These are phyloP conservation scores for Fusarium coicis DNA, from an alignment of 2,329 filamentous ascomycete genomes.

Conservation along the genomic window DNA sequence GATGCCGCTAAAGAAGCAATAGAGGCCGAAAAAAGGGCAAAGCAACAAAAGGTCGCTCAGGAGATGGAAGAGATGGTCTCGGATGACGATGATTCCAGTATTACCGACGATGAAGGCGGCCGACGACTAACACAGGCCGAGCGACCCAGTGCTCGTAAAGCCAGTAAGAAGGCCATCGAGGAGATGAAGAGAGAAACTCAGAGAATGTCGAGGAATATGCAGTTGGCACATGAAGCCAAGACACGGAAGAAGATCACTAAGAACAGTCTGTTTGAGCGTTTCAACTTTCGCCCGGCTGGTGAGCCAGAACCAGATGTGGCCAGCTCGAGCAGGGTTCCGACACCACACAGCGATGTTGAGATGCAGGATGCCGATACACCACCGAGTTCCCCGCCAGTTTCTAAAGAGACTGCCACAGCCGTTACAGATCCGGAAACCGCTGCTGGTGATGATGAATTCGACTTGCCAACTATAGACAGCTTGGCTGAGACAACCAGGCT, in stretches of 20 bases:
- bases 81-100: slow-evolving; percentile 58
- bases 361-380: slow-evolving; percentile 69
- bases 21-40: slow-evolving; percentile 55
- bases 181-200: slow-evolving; percentile 97
- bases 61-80: slow-evolving; percentile 51
- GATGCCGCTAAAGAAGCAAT: slow-evolving; percentile 69
- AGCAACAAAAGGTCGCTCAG: slow-evolving; percentile 49
- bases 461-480: slow-evolving; percentile 50
- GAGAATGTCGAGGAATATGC: slow-evolving; percentile 87
- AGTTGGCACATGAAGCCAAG: slow-evolving; percentile 87
- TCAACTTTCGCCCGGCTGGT: slow-evolving; percentile 73
- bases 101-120: slow-evolving; percentile 71
- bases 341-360: slow-evolving; percentile 65
- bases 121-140: slow-evolving; percentile 74
- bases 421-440: not conserved
- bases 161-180: slow-evolving; percentile 92
- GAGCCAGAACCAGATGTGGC: slow-evolving; percentile 51
- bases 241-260: slow-evolving; percentile 93
- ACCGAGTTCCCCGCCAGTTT: slow-evolving; percentile 73
- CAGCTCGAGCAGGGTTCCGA: slow-evolving; percentile 67
- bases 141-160: slow-evolving; percentile 77
- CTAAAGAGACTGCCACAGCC: slow-evolving; percentile 45
- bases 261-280: slow-evolving; percentile 82
- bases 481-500: slow-evolving; percentile 46
- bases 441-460: slow-evolving; percentile 20